Evolutionary conservation across 139 green algal genomes (phyloP).

Genomic region (Auxenochlorella protothecoides): DNA sequence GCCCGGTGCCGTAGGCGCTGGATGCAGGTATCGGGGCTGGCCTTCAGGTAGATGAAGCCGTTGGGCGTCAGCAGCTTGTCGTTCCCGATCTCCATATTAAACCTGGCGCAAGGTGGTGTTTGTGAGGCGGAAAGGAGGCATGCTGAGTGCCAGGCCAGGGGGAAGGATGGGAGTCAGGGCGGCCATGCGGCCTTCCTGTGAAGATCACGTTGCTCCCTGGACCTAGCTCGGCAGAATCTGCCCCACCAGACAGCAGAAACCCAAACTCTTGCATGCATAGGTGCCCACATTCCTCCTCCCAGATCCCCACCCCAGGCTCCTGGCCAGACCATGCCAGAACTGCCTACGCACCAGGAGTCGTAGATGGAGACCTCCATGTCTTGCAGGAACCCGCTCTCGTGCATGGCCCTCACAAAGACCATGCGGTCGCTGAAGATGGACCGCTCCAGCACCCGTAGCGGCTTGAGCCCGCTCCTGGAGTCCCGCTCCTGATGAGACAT

Average conservation of each 20-base stretch:
- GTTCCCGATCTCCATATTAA: slow-evolving; percentile 34
- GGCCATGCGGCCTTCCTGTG: background rate
- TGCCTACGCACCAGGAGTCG: slow-evolving; percentile 47
- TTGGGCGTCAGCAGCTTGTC: slow-evolving; percentile 61
- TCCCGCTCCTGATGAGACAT: slow-evolving; percentile 40
- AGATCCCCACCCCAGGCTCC: background rate
- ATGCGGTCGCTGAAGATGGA: slow-evolving; percentile 94
- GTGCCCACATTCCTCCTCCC: background rate
- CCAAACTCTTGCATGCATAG: background rate
- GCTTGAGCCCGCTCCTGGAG: slow-evolving; percentile 22
- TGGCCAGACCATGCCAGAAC: background rate
- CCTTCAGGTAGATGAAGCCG: slow-evolving; percentile 90
- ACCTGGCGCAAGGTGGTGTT: slow-evolving; percentile 22
- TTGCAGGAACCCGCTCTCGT: slow-evolving; percentile 63
- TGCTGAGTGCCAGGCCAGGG: slow-evolving; percentile 12
- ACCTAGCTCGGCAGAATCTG: too few relatives aligned
- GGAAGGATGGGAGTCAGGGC: slow-evolving; percentile 10
- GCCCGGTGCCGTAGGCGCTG: slow-evolving; percentile 44
- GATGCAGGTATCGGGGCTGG: slow-evolving; percentile 63
- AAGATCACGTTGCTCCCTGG: background rate
- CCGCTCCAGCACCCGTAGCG: slow-evolving; percentile 81
- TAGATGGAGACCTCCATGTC: slow-evolving; percentile 87
- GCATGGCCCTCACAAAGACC: slow-evolving; percentile 92
- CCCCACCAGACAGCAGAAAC: too few relatives aligned
- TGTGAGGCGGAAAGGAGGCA: slow-evolving; percentile 6